Evolutionary conservation across 345 rosid genomes (phyloP).

Genomic region (Hibiscus syriacus): DNA sequence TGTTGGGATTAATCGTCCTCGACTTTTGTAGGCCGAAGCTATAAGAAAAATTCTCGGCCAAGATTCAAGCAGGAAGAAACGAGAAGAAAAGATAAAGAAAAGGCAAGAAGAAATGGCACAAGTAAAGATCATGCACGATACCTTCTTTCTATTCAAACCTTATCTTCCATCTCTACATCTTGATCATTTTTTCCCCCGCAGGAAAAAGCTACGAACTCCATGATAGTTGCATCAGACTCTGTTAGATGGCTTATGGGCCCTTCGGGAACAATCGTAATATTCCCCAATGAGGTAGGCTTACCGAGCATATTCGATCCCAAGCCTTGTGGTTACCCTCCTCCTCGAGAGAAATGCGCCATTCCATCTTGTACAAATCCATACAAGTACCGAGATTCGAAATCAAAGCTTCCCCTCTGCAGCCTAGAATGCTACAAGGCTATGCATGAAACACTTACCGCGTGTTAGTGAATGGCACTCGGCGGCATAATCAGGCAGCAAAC

Average conservation of each 20-base stretch:
- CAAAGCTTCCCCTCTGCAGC: slow-evolving; percentile 51
- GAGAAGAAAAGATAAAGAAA: slow-evolving; percentile 47
- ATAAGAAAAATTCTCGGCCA: slow-evolving; percentile 55
- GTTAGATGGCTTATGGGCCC: slow-evolving; percentile 49
- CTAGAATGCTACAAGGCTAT: slow-evolving; percentile 46
- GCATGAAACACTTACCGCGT: slow-evolving; percentile 18
- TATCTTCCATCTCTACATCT: slow-evolving; percentile 6
- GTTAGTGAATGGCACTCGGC: slow-evolving; percentile 2
- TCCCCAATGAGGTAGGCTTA: slow-evolving; percentile 40
- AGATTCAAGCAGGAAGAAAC: slow-evolving; percentile 51
- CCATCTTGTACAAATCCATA: slow-evolving; percentile 45
- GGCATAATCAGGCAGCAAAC: background rate
- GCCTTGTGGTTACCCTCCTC: slow-evolving; percentile 47
- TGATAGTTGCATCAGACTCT: slow-evolving; percentile 29
- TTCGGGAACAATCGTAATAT: slow-evolving; percentile 40
- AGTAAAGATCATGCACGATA: slow-evolving; percentile 19
- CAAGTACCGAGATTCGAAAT: slow-evolving; percentile 49
- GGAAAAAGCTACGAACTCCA: slow-evolving; percentile 47
- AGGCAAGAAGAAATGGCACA: slow-evolving; percentile 49
- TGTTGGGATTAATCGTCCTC: background rate
- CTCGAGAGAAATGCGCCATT: slow-evolving; percentile 45
- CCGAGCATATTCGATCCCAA: slow-evolving; percentile 40
- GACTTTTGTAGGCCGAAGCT: slow-evolving; percentile 44
- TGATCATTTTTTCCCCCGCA: slow-evolving; percentile 13
- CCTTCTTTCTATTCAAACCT: background rate